phyloP scores from a whole-genome alignment of 257 asterid species.

The Capsicum pubescens region DNA sequence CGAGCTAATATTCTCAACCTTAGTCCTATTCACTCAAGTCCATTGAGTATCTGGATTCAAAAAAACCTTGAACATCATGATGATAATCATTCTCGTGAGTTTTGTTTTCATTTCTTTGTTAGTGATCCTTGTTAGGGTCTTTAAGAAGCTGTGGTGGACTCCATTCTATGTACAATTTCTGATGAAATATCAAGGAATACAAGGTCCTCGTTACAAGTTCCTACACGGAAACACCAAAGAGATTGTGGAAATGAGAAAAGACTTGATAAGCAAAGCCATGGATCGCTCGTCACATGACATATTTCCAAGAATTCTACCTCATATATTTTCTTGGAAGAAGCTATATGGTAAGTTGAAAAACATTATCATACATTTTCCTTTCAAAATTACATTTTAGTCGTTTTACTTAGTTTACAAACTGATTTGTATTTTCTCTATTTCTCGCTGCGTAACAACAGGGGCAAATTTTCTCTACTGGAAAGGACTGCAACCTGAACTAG shows the following conservation, averaged over 20 bases:
- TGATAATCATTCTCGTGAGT: constrained; percentile 28
- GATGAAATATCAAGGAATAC: constrained; percentile 60
- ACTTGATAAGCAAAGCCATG: constrained; percentile 46
- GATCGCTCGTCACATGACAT: constrained; percentile 53
- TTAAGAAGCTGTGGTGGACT: constrained; percentile 50
- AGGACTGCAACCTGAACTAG: constrained; percentile 62
- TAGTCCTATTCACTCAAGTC: not conserved
- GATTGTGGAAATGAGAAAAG: constrained; percentile 49
- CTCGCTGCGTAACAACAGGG: constrained; percentile 36
- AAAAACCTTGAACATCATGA: not conserved
- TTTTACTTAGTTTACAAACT: not conserved
- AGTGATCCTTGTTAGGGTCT: constrained; percentile 32
- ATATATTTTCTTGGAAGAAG: constrained; percentile 51
- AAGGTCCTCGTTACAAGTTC: constrained; percentile 57
- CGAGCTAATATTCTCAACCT: constrained; percentile 8
- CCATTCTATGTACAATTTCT: constrained; percentile 42
- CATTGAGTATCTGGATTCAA: not conserved
- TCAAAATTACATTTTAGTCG: not conserved
- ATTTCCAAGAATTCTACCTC: constrained; percentile 64
- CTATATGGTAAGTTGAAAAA: constrained; percentile 44
- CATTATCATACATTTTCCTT: not conserved
- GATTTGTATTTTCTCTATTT: not conserved
- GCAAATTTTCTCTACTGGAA: constrained; percentile 57
- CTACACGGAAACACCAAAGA: constrained; percentile 66
- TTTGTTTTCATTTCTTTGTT: constrained; percentile 38